Evolutionary conservation across 2,329 filamentous ascomycete species (phyloP).

Genomic region (Emergomyces africanus): DNA sequence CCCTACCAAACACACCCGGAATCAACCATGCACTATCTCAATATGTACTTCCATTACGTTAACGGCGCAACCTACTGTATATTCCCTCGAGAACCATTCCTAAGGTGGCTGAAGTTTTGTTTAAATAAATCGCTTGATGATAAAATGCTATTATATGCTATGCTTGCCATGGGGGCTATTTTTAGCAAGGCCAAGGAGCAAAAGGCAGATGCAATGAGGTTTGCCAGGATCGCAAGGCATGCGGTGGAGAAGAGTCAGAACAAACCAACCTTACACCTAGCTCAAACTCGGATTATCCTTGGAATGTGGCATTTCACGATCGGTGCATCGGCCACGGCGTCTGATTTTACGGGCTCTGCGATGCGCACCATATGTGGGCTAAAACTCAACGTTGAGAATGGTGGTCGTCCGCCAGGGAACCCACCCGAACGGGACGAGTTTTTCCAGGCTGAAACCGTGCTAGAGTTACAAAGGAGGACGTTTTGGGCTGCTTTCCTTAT

Average conservation of each 20-base stretch:
- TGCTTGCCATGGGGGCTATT: constrained; percentile 45
- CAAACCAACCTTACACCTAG: constrained; percentile 47
- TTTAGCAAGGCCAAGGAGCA: constrained; percentile 38
- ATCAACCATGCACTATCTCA: constrained; percentile 39
- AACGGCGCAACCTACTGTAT: constrained; percentile 44
- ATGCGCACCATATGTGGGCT: constrained; percentile 47
- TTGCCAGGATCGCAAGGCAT: constrained; percentile 44
- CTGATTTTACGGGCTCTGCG: constrained; percentile 52
- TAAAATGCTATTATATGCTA: constrained; percentile 47
- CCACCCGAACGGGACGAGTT: constrained; percentile 41
- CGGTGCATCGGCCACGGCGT: constrained; percentile 46
- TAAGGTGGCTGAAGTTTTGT: constrained; percentile 39
- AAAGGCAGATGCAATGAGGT: constrained; percentile 32
- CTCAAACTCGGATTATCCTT: constrained; percentile 55
- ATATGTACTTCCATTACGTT: constrained; percentile 45
- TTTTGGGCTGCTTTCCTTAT: constrained; percentile 61
- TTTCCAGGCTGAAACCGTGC: constrained; percentile 44
- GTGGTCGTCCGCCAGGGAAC: constrained; percentile 26
- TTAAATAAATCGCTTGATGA: constrained; percentile 41
- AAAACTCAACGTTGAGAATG: constrained; percentile 52
- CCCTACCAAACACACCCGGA: constrained; percentile 40
- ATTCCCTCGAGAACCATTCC: constrained; percentile 43
- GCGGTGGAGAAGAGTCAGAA: constrained; percentile 41
- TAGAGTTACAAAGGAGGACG: constrained; percentile 56
- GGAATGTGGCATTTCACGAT: constrained; percentile 53